Evolutionary conservation across 176 grass and related monocot species (phyloP), one percentile per base, ranked within the genome.

Genomic region (Cenchrus purpureus): DNA sequence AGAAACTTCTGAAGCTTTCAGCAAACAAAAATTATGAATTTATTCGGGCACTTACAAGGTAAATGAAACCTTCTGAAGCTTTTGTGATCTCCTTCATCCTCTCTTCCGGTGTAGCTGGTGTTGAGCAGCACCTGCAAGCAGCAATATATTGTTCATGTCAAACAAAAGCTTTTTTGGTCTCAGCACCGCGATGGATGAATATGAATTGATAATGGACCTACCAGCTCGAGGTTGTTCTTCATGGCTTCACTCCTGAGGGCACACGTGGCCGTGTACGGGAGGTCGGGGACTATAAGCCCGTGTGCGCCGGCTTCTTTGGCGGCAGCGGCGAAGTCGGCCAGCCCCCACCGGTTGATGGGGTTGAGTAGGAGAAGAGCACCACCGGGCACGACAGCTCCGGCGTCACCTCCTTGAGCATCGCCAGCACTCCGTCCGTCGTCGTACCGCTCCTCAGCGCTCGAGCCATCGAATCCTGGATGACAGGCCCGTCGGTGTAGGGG

Each of bases 1-100:
- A 2, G 34, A 34, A 34, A 34, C 1, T 34, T 34, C 34, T 34
- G 34, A 66, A 13, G 37, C 5, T 77, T 55, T 17, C 42, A 44
- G 6, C 4, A 44, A 44, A 25, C 22, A 44, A 87, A 25, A 25
- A 25, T 25, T 25, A 25, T 25, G 22, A 25, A 25, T 25, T 25
- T 25, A 25, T 25, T 25, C 22, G 22, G 22, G 22, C 22, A 25
- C 22, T 25, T 25, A 25, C 22, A 25, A 25, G 22, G 22, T 25
- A 25, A 25, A 25, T 25, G 22, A 25, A 25, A 25, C 22, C 22
- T 25, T 25, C 22, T 25, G 22, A 25, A 84, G 88, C 78, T 86
- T 72, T 48, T 55, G 91, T 87, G 86, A 92, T 97, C 29, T 63
- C 51, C 68, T 90, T 85, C 91, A 94, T 97, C 91, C 89, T 92